phyloP scores from a whole-genome alignment of 768 basidiomycete species.

The Zangia roseola region DNA sequence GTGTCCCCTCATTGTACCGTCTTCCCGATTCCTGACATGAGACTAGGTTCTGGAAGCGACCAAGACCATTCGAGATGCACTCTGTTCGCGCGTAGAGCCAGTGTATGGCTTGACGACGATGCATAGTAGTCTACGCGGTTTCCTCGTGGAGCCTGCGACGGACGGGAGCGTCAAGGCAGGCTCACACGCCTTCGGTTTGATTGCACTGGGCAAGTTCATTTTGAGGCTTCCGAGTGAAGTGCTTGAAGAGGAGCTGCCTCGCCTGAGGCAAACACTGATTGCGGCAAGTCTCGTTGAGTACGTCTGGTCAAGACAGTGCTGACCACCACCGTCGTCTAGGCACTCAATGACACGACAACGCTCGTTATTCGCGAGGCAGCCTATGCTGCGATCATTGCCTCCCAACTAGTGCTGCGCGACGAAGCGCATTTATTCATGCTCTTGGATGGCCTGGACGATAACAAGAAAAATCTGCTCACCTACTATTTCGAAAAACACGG shows the following conservation, averaged over 20 bases:
- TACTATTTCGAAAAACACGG: slow-evolving; percentile 90
- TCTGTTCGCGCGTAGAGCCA: slow-evolving; percentile 72
- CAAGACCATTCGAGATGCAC: slow-evolving; percentile 72
- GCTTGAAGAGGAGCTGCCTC: slow-evolving; percentile 83
- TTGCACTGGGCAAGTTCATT: slow-evolving; percentile 81
- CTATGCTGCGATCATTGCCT: slow-evolving; percentile 78
- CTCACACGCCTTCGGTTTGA: slow-evolving; percentile 79
- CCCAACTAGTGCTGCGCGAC: slow-evolving; percentile 78
- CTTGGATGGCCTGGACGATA: slow-evolving; percentile 79
- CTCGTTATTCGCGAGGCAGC: slow-evolving; percentile 84
- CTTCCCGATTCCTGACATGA: neutral
- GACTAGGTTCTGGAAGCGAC: slow-evolving; percentile 79
- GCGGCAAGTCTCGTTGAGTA: slow-evolving; percentile 44
- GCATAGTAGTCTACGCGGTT: slow-evolving; percentile 68
- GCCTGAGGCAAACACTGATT: slow-evolving; percentile 68
- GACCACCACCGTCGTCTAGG: slow-evolving; percentile 37
- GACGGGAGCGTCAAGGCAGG: slow-evolving; percentile 57
- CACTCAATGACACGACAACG: slow-evolving; percentile 67
- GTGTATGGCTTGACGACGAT: slow-evolving; percentile 84
- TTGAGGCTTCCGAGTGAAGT: slow-evolving; percentile 79
- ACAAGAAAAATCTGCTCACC: slow-evolving; percentile 87
- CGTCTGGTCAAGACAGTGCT: neutral
- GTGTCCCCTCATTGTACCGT: slow-evolving; percentile 20
- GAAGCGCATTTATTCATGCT: slow-evolving; percentile 81
- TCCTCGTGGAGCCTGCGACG: slow-evolving; percentile 53